Conservation (phyloP, 805 yeast species). For the Saturnispora silvae region DNA sequence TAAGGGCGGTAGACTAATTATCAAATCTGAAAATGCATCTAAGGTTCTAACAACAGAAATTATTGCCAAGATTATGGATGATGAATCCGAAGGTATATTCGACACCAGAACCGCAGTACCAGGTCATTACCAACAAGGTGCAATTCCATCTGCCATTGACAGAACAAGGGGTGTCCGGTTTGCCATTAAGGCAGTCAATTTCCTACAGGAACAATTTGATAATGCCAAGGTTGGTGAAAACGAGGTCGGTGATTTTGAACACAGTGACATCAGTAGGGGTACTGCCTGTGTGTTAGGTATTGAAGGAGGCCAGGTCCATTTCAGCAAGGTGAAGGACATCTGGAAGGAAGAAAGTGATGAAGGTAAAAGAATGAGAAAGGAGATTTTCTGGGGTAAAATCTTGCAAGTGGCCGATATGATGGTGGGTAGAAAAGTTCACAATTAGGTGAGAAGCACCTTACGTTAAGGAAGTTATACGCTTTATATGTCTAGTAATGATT, state of each 20-base stretch:
- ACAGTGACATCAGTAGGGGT: slow-evolving; percentile 23
- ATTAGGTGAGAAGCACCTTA: too few species aligned
- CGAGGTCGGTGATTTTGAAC: slow-evolving; percentile 24
- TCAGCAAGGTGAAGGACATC: slow-evolving; percentile 62
- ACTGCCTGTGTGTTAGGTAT: slow-evolving; percentile 83
- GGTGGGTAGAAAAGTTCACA: slow-evolving; percentile 48
- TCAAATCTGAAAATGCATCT: slow-evolving; percentile 59
- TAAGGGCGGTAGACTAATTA: slow-evolving; percentile 58
- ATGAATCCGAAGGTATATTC: slow-evolving; percentile 52
- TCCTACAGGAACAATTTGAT: slow-evolving; percentile 39
- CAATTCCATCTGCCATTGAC: slow-evolving; percentile 67
- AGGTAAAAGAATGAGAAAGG: slow-evolving; percentile 75
- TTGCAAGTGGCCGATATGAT: slow-evolving; percentile 76
- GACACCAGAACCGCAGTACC: slow-evolving; percentile 76
- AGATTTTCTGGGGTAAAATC: slow-evolving; percentile 69
- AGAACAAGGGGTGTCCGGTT: slow-evolving; percentile 65
- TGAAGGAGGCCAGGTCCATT: slow-evolving; percentile 62
- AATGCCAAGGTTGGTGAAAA: slow-evolving; percentile 14
- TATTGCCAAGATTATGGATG: slow-evolving; percentile 60
- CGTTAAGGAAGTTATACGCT: too few species aligned
- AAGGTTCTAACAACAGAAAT: slow-evolving; percentile 57
- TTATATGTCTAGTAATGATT: too few species aligned
- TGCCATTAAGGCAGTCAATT: slow-evolving; percentile 59
- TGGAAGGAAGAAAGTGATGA: slow-evolving; percentile 84
- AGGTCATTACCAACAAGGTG: slow-evolving; percentile 84